These are phyloP conservation scores for Globisporangium takayamanum DNA, from an alignment of 352 stramenopile genomes.

Conservation along the genomic window DNA sequence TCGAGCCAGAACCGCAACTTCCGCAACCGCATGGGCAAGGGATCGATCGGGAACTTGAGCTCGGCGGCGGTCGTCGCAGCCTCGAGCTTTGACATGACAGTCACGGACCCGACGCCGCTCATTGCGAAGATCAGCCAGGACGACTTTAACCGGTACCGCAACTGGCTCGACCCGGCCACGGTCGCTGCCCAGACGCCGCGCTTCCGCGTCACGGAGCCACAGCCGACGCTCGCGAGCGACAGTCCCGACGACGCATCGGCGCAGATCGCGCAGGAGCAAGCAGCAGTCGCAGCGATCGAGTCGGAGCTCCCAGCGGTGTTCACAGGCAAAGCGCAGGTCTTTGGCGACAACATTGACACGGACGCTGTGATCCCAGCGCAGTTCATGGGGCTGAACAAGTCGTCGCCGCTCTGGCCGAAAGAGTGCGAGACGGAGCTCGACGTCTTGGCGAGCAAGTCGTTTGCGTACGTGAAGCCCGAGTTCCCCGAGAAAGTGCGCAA, in stretches of 20 bases:
- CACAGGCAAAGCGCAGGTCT: slow-evolving; percentile 67
- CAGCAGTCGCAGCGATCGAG: slow-evolving; percentile 25
- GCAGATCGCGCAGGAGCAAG: slow-evolving; percentile 17
- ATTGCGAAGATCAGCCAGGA: slow-evolving; percentile 63
- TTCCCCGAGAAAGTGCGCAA: slow-evolving; percentile 74
- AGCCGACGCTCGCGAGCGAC: slow-evolving; percentile 40
- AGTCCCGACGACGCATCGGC: slow-evolving; percentile 17
- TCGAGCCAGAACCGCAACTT: slow-evolving; percentile 84
- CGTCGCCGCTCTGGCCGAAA: slow-evolving; percentile 67
- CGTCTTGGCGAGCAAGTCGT: slow-evolving; percentile 73
- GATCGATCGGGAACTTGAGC: slow-evolving; percentile 73
- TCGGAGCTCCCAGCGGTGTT: slow-evolving; percentile 45
- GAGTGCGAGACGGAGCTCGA: slow-evolving; percentile 86
- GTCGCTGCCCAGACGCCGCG: slow-evolving; percentile 55
- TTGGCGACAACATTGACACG: slow-evolving; percentile 87
- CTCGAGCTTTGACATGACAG: slow-evolving; percentile 77
- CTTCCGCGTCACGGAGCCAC: slow-evolving; percentile 39
- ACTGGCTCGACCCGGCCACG: slow-evolving; percentile 70
- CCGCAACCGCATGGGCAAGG: slow-evolving; percentile 82
- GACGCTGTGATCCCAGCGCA: slow-evolving; percentile 79
- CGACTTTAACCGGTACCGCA: slow-evolving; percentile 74
- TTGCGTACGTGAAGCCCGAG: slow-evolving; percentile 80
- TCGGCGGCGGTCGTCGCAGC: slow-evolving; percentile 78
- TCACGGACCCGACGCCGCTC: slow-evolving; percentile 75
- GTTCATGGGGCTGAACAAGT: slow-evolving; percentile 72